Base-by-base conservation (phyloP, 768 basidiomycete species). In the Cytidiella melzeri region DNA sequence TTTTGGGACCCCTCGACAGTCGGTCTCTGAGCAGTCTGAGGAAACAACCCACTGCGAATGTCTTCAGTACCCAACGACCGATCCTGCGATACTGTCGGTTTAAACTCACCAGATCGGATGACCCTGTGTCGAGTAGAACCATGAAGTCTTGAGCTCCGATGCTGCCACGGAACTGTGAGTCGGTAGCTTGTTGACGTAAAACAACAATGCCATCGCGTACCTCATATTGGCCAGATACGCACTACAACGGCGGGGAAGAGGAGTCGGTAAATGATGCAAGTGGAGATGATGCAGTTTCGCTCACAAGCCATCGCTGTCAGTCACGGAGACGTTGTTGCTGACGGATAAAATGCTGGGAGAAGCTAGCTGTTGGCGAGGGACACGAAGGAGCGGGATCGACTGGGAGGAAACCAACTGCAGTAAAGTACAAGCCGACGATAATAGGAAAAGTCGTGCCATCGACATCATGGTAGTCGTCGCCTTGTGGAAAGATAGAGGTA, bases 71-170 rank as follows among this genome's bases (percentile, higher is more conserved):
- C 10, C 11, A 40, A n/a, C n/a, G n/a, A n/a, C n/a, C n/a, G n/a
- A n/a, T n/a, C n/a, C n/a, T n/a, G n/a, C n/a, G n/a, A n/a, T n/a
- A n/a, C n/a, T n/a, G n/a, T n/a, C n/a, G n/a, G n/a, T n/a, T n/a
- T 48, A 11, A 18, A 57, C 68, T 41, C 55, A 77, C 78, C 55
- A 81, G 56, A 58, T 80, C 80, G 1, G 80, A 72, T 3, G 79
- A 81, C 42, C 79, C 80, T 6, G 80, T 80, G 57, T 80, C 79
- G 24, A 79, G 63, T 3, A 76, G 69, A 19, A 73, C 65, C 58
- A 66, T 65, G 49, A 80, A 71, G 36, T 63, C 52, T 57, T 75
- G 72, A 3, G 64, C 67, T 41, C 73, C 73, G 40, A 76, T 62
- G 27, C 73, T 77, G 48, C 6, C 36, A 55, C 48, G 38, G 39